Conservation (phyloP, 106 monocot genomes). For the Dioscorea alata region DNA sequence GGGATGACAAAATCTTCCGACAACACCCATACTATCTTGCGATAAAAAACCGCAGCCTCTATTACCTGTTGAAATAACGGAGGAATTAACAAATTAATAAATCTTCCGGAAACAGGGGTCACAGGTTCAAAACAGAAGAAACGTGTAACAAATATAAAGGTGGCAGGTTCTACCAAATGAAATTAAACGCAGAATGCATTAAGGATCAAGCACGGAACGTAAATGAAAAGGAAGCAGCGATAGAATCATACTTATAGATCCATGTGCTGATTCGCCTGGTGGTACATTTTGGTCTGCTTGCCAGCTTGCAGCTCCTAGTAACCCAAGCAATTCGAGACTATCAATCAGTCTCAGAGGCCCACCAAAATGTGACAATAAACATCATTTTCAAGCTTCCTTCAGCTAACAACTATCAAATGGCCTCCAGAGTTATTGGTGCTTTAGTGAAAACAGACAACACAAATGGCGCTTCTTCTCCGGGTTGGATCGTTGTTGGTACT, state of each 20-base stretch:
- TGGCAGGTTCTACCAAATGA: background rate
- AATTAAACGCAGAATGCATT: background rate
- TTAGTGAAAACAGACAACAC: conserved; percentile 95
- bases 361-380: conserved; percentile 6
- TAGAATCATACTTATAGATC: conserved; percentile 14
- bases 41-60: too few relatives aligned
- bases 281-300: conserved; percentile 1
- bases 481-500: conserved; percentile 94
- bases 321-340: conserved; percentile 9
- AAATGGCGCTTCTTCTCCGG: conserved; percentile 99
- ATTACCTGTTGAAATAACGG: too few relatives aligned
- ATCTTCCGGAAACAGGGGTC: too few relatives aligned
- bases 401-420: conserved; percentile 29
- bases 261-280: background rate
- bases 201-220: too few relatives aligned
- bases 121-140: background rate
- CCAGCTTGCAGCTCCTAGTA: background rate
- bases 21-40: too few relatives aligned
- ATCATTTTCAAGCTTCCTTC: background rate
- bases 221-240: background rate
- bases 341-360: conserved; percentile 6
- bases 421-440: conserved; percentile 71
- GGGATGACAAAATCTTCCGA: background rate
- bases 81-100: too few relatives aligned
- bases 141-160: background rate